phyloP scores from a whole-genome alignment of 331 rosid genomes.

The Rosa hybrid region DNA sequence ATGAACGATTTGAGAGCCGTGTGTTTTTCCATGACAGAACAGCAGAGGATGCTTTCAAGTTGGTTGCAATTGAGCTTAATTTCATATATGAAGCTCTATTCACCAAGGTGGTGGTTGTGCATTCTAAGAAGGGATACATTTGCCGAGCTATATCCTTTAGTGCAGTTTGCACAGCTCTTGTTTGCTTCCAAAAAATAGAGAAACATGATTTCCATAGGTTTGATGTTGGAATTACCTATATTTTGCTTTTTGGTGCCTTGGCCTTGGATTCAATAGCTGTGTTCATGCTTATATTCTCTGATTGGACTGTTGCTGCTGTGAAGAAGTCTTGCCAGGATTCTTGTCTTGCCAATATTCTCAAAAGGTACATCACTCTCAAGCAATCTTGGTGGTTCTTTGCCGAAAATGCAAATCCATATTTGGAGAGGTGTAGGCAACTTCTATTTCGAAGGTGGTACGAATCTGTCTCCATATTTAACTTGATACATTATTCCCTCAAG shows the following conservation, averaged over 20 bases:
- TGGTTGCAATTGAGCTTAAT: slow-evolving; percentile 46
- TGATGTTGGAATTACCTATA: slow-evolving; percentile 36
- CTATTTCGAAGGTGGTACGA: slow-evolving; percentile 34
- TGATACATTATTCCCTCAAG: slow-evolving; percentile 28
- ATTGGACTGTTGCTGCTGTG: slow-evolving; percentile 16
- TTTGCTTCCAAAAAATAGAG: not conserved
- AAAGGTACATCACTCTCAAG: slow-evolving; percentile 1
- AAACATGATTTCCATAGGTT: slow-evolving; percentile 1
- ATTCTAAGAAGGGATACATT: not conserved
- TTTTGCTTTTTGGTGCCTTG: slow-evolving; percentile 39
- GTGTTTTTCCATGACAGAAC: not conserved
- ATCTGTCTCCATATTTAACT: slow-evolving; percentile 24
- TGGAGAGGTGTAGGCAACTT: not conserved
- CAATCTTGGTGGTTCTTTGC: not conserved
- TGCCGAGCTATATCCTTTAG: slow-evolving; percentile 17
- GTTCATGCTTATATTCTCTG: slow-evolving; percentile 13
- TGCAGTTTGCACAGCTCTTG: not conserved
- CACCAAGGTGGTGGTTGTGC: slow-evolving; percentile 41
- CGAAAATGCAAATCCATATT: not conserved
- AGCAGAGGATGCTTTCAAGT: slow-evolving; percentile 22
- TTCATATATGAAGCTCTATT: slow-evolving; percentile 51
- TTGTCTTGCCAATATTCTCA: not conserved
- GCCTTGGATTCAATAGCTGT: slow-evolving; percentile 21
- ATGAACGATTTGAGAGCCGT: slow-evolving; percentile 35
- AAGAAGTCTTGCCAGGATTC: not conserved